Evolutionary conservation across 805 yeast genomes (phyloP), one percentile per base, ranked within the genome.

Genomic region (Starmera caribaea): DNA sequence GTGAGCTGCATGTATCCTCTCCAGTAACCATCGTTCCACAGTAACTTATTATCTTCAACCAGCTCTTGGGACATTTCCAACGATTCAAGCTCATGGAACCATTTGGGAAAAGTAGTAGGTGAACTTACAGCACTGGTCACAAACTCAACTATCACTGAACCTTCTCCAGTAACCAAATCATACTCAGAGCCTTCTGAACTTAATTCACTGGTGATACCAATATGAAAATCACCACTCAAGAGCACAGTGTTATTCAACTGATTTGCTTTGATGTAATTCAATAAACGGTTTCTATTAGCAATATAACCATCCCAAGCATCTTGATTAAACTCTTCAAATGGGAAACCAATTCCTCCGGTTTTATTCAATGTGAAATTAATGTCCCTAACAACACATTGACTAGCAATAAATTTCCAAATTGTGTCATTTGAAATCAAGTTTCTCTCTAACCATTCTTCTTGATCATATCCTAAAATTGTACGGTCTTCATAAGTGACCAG

Each of bases 291-390:
- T 35, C 55, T 42, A 35, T 51, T 53, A 13, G 55, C 48, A 34
- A 46, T 38, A 32, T 53, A 51, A 3, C 56, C 57, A 41, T 53
- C 57, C 50, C 53, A 53, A 14, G 49, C 45, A 41, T 51, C 57
- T 37, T 48, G 50, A 37, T 53, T 51, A 28, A 16, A 35, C n/a
- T 39, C 39, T 29, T 42, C 41, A 36, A 46, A 50, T 8, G 53
- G 50, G 27, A 17, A 41, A 1, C 52, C 51, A 17, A 51, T 34
- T 4, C 47, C 45, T n/a, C 46, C 46, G 8, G 46, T 41, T 28
- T 38, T 30, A 15, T 44, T 39, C 9, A 44, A 28, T 3, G 41
- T 37, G 28, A 44, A 41, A 35, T 44, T 36, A 26, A 44, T 41
- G 24, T 41, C 38, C 14, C 44, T 39, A 15, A 44, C 44, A 21